Evolutionary conservation across 208 protist genomes (phyloP).

Genomic region (Porcisia hertigi): DNA sequence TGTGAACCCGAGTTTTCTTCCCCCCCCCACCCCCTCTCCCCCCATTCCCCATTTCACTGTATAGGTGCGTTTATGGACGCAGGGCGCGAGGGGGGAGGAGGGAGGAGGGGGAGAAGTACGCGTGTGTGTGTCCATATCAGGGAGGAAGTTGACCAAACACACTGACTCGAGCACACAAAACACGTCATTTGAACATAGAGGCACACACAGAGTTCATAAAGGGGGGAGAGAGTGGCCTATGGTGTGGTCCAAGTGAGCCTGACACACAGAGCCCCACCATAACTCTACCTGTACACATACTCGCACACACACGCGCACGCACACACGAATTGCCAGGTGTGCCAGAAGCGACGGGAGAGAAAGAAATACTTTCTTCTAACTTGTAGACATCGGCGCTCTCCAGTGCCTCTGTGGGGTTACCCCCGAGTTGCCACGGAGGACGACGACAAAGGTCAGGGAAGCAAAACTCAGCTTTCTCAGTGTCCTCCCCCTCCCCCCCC

Average conservation of each 20-base stretch:
- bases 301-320: background rate
- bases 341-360: background rate
- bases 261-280: background rate
- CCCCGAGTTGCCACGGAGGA: background rate
- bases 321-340: background rate
- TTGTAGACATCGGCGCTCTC: background rate
- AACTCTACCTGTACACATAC: background rate
- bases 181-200: background rate
- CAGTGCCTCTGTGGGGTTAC: background rate
- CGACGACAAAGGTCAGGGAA: background rate
- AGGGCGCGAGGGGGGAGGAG: background rate
- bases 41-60: background rate
- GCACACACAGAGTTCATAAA: background rate
- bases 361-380: background rate
- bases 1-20: background rate
- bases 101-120: no score
- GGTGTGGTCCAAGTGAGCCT: background rate
- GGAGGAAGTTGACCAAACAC: background rate
- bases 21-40: no score
- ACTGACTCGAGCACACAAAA: background rate
- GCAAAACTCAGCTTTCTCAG: background rate
- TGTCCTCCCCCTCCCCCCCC: background rate
- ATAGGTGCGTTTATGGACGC: background rate
- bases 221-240: background rate
- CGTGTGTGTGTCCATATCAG: no score